Conservation (phyloP, 345 rosid species). For the Camelina hispida region DNA sequence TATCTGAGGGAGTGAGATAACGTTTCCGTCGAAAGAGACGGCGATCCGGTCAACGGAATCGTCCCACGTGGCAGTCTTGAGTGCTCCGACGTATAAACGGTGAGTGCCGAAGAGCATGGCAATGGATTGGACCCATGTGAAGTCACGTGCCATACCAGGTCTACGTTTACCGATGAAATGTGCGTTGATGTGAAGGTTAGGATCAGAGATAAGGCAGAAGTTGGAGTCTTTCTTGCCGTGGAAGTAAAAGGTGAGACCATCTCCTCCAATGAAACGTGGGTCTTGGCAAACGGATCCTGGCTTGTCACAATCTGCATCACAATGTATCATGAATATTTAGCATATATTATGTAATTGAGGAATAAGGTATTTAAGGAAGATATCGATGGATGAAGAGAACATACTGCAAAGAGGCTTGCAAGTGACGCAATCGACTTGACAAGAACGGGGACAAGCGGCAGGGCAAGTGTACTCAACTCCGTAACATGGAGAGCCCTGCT, state of each 20-base stretch:
- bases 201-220: slow-evolving; percentile 60
- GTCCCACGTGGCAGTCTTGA: slow-evolving; percentile 64
- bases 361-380: neutral
- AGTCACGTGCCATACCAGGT: slow-evolving; percentile 58
- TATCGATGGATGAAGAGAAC: slow-evolving; percentile 13
- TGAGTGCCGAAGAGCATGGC: slow-evolving; percentile 57
- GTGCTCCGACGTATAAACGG: slow-evolving; percentile 55
- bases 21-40: slow-evolving; percentile 50
- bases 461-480: slow-evolving; percentile 54
- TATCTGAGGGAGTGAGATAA: slow-evolving; percentile 37
- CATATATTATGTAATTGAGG: neutral
- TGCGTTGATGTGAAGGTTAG: slow-evolving; percentile 61
- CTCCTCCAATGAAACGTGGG: slow-evolving; percentile 72
- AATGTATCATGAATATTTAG: neutral
- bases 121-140: slow-evolving; percentile 68
- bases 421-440: slow-evolving; percentile 63
- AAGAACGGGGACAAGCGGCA: slow-evolving; percentile 52
- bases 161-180: slow-evolving; percentile 62
- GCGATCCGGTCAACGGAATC: slow-evolving; percentile 51
- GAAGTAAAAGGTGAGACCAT: slow-evolving; percentile 73
- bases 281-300: slow-evolving; percentile 72
- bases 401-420: slow-evolving; percentile 71
- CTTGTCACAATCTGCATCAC: slow-evolving; percentile 55
- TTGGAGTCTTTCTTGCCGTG: slow-evolving; percentile 67
- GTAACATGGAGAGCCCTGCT: slow-evolving; percentile 51